Conservation (phyloP, 495 filamentous ascomycete genomes). For the Melanomma pulvis-pyrius region DNA sequence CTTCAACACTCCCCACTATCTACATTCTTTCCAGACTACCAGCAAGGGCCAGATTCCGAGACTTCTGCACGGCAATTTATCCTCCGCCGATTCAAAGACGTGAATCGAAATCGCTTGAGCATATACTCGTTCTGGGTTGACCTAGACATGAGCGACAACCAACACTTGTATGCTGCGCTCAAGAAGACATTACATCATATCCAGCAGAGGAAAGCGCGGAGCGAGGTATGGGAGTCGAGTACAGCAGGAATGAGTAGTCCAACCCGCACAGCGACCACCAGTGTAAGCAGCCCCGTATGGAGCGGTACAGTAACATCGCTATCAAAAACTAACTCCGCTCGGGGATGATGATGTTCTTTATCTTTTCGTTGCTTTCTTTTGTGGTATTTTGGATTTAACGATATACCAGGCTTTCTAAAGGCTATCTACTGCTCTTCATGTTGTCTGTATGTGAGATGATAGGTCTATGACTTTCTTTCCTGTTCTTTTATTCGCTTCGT, state of each 20-base stretch:
- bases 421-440: neutral
- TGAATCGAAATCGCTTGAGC: slow-evolving; percentile 24
- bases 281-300: slow-evolving; percentile 1
- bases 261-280: neutral
- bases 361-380: neutral
- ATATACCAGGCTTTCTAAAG: slow-evolving; percentile 1
- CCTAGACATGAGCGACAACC: slow-evolving; percentile 35
- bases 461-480: neutral
- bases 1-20: slow-evolving; percentile 24
- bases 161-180: slow-evolving; percentile 31
- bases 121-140: slow-evolving; percentile 37
- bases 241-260: slow-evolving; percentile 9
- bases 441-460: neutral
- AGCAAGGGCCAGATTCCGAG: slow-evolving; percentile 3
- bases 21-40: slow-evolving; percentile 33
- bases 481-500: neutral
- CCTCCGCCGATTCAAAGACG: slow-evolving; percentile 35
- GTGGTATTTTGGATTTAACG: neutral
- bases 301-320: neutral
- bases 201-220: slow-evolving; percentile 32
- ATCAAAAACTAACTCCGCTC: neutral
- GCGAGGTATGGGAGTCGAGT: slow-evolving; percentile 30
- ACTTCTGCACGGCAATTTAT: slow-evolving; percentile 30
- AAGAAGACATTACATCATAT: slow-evolving; percentile 34
- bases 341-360: neutral